Percentiles rank a stretch among this genome's conserved stretches.
phyloP scores from a whole-genome alignment of 192 early-diverging fungal genomes.

The Jimgerdemannia lactiflua region DNA sequence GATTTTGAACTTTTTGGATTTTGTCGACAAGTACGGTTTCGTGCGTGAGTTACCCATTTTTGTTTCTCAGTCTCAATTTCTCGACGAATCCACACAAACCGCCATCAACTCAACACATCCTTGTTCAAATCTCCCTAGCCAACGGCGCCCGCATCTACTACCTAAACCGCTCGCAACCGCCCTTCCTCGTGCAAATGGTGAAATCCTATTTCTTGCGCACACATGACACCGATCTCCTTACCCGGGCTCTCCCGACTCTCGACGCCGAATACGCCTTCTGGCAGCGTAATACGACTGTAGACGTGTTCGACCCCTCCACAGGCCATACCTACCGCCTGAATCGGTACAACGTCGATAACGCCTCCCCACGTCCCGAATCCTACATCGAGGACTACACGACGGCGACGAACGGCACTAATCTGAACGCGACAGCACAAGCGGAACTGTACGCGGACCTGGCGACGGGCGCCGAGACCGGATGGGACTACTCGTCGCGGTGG shows the following conservation, averaged over 20 bases:
- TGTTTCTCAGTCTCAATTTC: background rate
- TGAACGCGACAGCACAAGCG: constrained; percentile 16
- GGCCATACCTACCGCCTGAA: constrained; percentile 36
- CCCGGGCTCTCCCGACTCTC: constrained; percentile 48
- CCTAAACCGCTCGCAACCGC: constrained; percentile 73
- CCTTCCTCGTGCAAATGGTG: constrained; percentile 68
- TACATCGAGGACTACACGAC: constrained; percentile 58
- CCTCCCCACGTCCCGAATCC: constrained; percentile 61
- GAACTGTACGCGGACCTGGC: constrained; percentile 62
- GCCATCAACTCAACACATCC: background rate
- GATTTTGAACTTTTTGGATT: constrained; percentile 59
- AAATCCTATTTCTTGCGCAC: constrained; percentile 53
- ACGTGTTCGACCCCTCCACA: constrained; percentile 19
- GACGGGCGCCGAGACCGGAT: constrained; percentile 68
- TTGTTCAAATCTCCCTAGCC: constrained; percentile 29
- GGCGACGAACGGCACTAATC: constrained; percentile 39
- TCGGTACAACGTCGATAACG: constrained; percentile 53
- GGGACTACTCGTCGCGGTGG: constrained; percentile 74
- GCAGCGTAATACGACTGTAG: constrained; percentile 47
- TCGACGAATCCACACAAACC: background rate
- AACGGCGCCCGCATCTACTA: constrained; percentile 78
- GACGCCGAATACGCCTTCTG: constrained; percentile 63
- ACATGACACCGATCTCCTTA: constrained; percentile 40
- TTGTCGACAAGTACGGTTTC: constrained; percentile 62
- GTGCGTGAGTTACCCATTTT: constrained; percentile 44